Evolutionary conservation across 2,329 filamentous ascomycete species (phyloP).

Genomic region (Ilyonectria mors-panacis): DNA sequence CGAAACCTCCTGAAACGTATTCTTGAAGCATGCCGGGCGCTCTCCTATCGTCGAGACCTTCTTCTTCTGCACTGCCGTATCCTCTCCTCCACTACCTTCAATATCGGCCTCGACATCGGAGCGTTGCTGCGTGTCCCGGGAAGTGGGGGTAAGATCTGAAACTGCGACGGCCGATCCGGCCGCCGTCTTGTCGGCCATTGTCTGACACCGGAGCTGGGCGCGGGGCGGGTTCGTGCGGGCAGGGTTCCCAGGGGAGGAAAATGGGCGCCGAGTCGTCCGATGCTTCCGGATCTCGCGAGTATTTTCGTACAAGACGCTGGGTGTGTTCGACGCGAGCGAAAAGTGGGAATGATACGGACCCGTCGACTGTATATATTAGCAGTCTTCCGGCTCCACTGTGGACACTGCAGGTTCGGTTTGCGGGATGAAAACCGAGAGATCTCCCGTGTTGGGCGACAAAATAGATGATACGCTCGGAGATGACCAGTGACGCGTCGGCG

Average conservation of each 20-base stretch:
- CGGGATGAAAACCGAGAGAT: constrained; percentile 25
- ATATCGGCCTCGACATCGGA: constrained; percentile 13
- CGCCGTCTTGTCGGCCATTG: constrained; percentile 29
- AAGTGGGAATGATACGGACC: constrained; percentile 22
- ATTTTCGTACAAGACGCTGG: background rate
- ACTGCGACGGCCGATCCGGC: constrained; percentile 17
- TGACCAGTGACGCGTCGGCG: background rate
- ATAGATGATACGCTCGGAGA: constrained; percentile 18
- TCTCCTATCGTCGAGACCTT: constrained; percentile 45
- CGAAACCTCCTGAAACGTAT: constrained; percentile 73
- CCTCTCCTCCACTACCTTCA: constrained; percentile 31
- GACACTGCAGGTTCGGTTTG: constrained; percentile 13
- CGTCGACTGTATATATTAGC: constrained; percentile 22
- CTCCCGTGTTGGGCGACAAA: constrained; percentile 14
- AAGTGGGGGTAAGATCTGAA: constrained; percentile 35
- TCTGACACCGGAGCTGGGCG: background rate
- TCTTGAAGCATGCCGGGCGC: constrained; percentile 73
- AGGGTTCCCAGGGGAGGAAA: background rate
- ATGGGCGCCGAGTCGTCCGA: constrained; percentile 8
- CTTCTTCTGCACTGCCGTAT: constrained; percentile 21
- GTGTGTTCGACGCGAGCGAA: constrained; percentile 18
- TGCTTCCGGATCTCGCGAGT: background rate
- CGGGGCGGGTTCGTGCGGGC: background rate
- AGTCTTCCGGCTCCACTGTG: constrained; percentile 19
- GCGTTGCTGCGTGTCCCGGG: constrained; percentile 20